Conservation (phyloP, 2,329 filamentous ascomycete genomes). For the Reticulascus tulasneorum region DNA sequence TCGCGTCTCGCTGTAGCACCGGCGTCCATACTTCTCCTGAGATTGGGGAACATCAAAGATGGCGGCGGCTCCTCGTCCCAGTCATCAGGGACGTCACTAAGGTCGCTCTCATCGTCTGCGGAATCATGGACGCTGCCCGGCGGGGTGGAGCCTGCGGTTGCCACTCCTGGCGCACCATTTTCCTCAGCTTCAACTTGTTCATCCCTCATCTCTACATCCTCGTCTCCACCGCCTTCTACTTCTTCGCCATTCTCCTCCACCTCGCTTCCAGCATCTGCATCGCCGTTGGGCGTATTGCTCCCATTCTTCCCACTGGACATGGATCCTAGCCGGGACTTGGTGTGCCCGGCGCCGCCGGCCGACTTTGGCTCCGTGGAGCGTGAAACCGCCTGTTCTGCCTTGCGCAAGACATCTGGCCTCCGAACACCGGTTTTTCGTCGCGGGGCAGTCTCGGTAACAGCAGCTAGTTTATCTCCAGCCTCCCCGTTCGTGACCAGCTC, state of each 20-base stretch:
- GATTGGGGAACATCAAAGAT: conserved; percentile 49
- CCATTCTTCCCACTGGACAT: conserved; percentile 46
- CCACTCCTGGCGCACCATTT: conserved; percentile 21
- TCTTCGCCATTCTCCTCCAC: conserved; percentile 35
- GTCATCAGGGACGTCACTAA: conserved; percentile 59
- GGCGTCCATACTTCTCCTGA: conserved; percentile 34
- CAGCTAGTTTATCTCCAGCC: conserved; percentile 26
- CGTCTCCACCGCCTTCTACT: conserved; percentile 29
- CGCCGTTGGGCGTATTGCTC: conserved; percentile 32
- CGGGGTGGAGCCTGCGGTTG: conserved; percentile 40
- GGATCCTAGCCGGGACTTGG: conserved; percentile 48
- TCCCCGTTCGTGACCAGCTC: conserved; percentile 37
- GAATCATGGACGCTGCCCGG: conserved; percentile 60
- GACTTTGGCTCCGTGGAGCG: conserved; percentile 46
- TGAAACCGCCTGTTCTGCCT: conserved; percentile 55
- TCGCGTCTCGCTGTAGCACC: background rate
- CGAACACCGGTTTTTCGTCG: conserved; percentile 44
- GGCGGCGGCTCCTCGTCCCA: conserved; percentile 55
- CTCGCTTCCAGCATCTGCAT: conserved; percentile 28
- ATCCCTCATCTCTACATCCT: conserved; percentile 18
- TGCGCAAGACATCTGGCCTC: conserved; percentile 55
- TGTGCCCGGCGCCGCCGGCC: conserved; percentile 15
- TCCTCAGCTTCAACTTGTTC: conserved; percentile 19
- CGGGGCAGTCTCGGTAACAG: conserved; percentile 32
- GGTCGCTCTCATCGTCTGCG: conserved; percentile 65